Evolutionary conservation across 108 stramenopile genomes (phyloP), one percentile per base, ranked within the genome.

Genomic region (Cylindrotheca fusiformis): DNA sequence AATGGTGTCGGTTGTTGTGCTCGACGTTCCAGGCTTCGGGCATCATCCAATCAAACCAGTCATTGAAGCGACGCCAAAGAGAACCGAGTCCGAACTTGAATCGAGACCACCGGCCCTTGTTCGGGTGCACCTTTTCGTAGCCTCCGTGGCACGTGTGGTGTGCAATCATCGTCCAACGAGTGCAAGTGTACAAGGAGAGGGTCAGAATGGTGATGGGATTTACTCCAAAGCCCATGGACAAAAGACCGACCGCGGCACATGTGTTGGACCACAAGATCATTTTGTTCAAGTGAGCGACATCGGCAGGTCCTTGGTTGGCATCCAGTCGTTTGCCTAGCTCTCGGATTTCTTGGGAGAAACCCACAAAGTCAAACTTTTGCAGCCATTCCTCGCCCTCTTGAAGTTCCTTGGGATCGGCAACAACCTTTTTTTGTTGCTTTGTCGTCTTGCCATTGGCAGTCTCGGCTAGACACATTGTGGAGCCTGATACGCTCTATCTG

Each of bases 241-340:
- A 41, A 0, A 85, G 32, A 1, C 95, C 95, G n/a, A 91, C 72
- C 21, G 79, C 52, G 12, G 88, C 88, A 60, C 78, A 89, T 4
- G 63, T 27, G 75, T 91, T 90, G 49, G 63, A 65, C 95, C 91
- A 93, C 60, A 74, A 50, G 24, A 96, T 68, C 77, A 96, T 94
- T 65, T 96, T 96, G 61, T 93, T 77, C 24, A 96, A 74, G 73
- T 96, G 95, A 44, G 74, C 77, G 25, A 94, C 91, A 67, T 96
- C 93, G 10, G 76, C 91, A 6, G 71, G 63, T 21, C 93, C 93
- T 68, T 94, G 88, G 48, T 85, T 71, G 32, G 68, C 58, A 32
- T 90, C 82, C 30, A 94, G 78, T 55, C 85, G 67, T 21, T 92
- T 82, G 5, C 95, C 95, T 36, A 96, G 78, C 5, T 64, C 78